Conservation (phyloP, 345 rosid species). For the Hibiscus syriacus region DNA sequence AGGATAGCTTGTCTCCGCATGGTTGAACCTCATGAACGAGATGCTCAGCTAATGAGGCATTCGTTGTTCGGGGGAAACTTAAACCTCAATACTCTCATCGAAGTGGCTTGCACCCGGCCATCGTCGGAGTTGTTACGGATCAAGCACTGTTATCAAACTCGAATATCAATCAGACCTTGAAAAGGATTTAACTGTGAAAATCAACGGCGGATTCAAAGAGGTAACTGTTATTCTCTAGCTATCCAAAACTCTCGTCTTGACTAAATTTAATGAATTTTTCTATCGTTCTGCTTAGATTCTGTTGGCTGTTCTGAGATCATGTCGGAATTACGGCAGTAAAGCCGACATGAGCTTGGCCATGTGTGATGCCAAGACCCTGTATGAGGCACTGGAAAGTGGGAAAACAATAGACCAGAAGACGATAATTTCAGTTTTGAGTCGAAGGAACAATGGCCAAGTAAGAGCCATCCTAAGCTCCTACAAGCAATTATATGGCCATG, state of each 20-base stretch:
- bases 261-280: no score
- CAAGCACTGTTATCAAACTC: conserved; percentile 13
- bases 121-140: conserved; percentile 18
- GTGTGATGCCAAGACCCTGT: conserved; percentile 21
- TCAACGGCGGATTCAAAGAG: conserved; percentile 21
- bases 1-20: conserved; percentile 20
- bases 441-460: conserved; percentile 2
- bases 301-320: conserved; percentile 18
- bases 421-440: conserved; percentile 17
- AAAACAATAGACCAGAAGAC: conserved; percentile 19
- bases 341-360: conserved; percentile 22
- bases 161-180: conserved; percentile 18
- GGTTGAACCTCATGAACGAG: conserved; percentile 20
- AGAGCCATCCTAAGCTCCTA: conserved; percentile 18
- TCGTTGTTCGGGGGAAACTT: conserved; percentile 9
- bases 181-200: conserved; percentile 18
- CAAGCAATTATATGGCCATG: conserved; percentile 18
- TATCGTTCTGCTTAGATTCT: conserved; percentile 8
- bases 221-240: not conserved
- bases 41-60: conserved; percentile 23
- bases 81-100: conserved; percentile 14
- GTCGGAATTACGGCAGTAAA: not conserved
- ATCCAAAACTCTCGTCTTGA: not conserved
- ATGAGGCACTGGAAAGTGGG: conserved; percentile 18
- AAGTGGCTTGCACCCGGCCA: conserved; percentile 21